Base-by-base conservation (phyloP, 352 stramenopile species). In the Phytophthora chlamydospora region DNA sequence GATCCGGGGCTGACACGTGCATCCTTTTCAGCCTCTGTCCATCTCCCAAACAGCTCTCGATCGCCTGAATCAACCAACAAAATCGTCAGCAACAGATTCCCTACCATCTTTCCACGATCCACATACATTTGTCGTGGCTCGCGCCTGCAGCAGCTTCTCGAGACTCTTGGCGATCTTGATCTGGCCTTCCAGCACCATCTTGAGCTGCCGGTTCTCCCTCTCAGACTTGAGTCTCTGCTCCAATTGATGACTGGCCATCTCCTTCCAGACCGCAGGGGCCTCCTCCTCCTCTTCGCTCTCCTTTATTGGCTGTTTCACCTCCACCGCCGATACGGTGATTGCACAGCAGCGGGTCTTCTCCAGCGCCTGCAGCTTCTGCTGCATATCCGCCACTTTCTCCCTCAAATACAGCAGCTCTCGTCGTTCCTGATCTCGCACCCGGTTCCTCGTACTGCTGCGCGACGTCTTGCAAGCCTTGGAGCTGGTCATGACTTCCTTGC, bases 141-240 rank as follows among this genome's bases (percentile, higher is more conserved):
- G 59, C 12, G 71, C 69, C 43, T 81, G 62, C 14, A 85, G 48
- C 19, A 81, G 29, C 41, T 82, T 82, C 58, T 83, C 72, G n/a
- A 87, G 71, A 48, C 73, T 81, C 44, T 78, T 80, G 6, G 79
- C 79, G 54, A 91, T 71, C 60, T 88, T 89, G 54, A 91, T 71
- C 49, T 91, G 82, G 2, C 71, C 80, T 54, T 89, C 79, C 13
- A 91, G 58, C 35, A 87, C 68, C 16, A 78, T 39, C 35, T 78
- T 81, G 3, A 91, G 64, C 13, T 79, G 79, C 16, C 76, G 63
- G 60, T 90, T 90, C 56, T 90, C 80, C 32, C 75, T 57, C 52
- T 88, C 76, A 0, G 72, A 66, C 49, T 88, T 79, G n/a, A 80
- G 64, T 48, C 73, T 49, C 34, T 81, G 66, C 27, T 77, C 75